Evolutionary conservation across 2,329 filamentous ascomycete species (phyloP), one percentile per base, ranked within the genome.

Genomic region (Periconia sp.): DNA sequence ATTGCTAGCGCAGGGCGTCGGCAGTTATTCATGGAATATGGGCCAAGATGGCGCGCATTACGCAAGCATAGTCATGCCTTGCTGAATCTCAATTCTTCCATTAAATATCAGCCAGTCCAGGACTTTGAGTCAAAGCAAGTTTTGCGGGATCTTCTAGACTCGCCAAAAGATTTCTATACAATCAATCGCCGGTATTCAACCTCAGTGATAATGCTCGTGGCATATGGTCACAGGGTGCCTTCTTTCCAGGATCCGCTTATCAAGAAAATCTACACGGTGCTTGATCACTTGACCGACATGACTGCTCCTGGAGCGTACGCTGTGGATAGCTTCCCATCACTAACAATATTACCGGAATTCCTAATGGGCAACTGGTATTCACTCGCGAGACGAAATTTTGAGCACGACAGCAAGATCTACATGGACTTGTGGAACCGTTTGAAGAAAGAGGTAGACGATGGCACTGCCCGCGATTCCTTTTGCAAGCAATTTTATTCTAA

Each of bases 71-170:
- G 59, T 70, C 12, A 65, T 54, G 48, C 45, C 10, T 41, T 69
- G 15, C 46, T 69, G 25, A 66, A 66, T 59, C 28, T 68, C 36
- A 33, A 54, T 2, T 53, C 63, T 0, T 59, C 56, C 2, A 54
- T 54, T 2, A 66, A 63, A 0, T 78, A 78, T 42, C 61, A 62
- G 12, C 59, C 65, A 0, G 50, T 79, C 0, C 75, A 78, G 47
- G 72, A 77, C 8, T 61, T 78, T 5, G 77, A 79, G 49, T 73
- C 70, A 18, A 72, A 68, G 39, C 74, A 78, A 36, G 49, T 78
- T 1, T 44, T 78, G 1, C 60, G 59, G 12, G 73, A 78, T 10
- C 52, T 78, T 0, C 46, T 78, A n/a, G 46, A 54, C 1, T 61
- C 64, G 11, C 62, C 65, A 2, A 43, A 60, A 12, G 51, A 64